Evolutionary conservation across 768 basidiomycete genomes (phyloP), one percentile per base, ranked within the genome.

Genomic region (Boletus huronensis): DNA sequence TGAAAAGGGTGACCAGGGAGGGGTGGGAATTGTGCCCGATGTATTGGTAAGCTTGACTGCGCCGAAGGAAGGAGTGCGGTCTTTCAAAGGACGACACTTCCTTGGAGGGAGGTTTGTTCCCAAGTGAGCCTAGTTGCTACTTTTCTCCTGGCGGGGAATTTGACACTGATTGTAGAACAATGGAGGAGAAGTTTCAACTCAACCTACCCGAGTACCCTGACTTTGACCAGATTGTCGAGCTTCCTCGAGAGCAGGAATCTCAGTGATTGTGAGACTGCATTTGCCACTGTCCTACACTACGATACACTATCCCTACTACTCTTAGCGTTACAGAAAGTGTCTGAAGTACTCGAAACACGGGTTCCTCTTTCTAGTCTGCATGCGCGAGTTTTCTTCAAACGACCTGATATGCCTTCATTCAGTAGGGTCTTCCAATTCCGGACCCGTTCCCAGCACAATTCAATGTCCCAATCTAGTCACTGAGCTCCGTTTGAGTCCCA

Each of bases 51-150:
- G 91, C 64, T 74, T 99, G 67, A 99, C 97, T 0, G 95, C 93
- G 10, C 97, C 97, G 0, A 99, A 99, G 72, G 75, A 85, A 61
- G 97, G 97, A 3, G 91, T 90, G 9, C 81, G 75, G 63, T 67
- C 65, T 14, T 98, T 90, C 71, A 81, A 70, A 26, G 93, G 95
- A 11, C 77, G 82, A 34, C 97, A 99, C 75, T 97, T 93, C 67
- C 79, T 98, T 2, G 97, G 96, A 2, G 97, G 97, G 1, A 77
- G 97, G 56, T 99, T 99, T 67, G 81, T 98, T 19, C 85, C 94
- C 6, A 88, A 79, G 94, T 95, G 61, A 61, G 86, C 0, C 47
- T 50, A 13, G n/a, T 23, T 16, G 1, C 7, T 13, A 11, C 5
- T 21, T 39, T 13, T 46, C 32, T 59, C 19, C 7, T 44, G 14